Conservation (phyloP, 345 rosid species). For the Anastatica hierochuntica region DNA sequence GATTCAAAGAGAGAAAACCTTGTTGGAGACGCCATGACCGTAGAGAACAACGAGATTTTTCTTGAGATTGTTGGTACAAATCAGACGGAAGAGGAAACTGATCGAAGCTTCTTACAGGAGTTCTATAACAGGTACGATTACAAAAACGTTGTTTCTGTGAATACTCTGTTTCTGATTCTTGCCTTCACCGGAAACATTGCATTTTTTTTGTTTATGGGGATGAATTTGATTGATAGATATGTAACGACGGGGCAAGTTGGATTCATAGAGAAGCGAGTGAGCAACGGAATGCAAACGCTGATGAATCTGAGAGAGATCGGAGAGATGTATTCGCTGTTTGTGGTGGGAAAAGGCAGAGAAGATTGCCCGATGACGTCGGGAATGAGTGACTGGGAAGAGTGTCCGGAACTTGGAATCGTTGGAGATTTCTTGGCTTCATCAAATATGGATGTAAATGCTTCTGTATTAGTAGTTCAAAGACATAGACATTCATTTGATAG, state of each 20-base stretch:
- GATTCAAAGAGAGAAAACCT: slow-evolving; percentile 3
- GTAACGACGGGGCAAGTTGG: slow-evolving; percentile 49
- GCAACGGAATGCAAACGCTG: slow-evolving; percentile 35
- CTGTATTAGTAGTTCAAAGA: slow-evolving; percentile 66
- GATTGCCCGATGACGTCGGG: slow-evolving; percentile 40
- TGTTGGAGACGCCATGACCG: background rate
- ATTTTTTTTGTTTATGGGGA: no score
- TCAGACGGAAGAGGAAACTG: slow-evolving; percentile 36
- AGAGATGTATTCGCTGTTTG: slow-evolving; percentile 46
- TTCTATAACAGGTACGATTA: slow-evolving; percentile 62
- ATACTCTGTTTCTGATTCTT: background rate
- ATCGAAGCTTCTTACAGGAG: slow-evolving; percentile 48
- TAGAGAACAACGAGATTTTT: slow-evolving; percentile 29
- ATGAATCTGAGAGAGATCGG: slow-evolving; percentile 38
- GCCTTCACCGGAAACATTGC: no score
- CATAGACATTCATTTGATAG: slow-evolving; percentile 30
- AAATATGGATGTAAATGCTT: slow-evolving; percentile 40
- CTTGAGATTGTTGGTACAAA: slow-evolving; percentile 31
- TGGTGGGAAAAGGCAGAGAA: slow-evolving; percentile 59
- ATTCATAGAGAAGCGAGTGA: slow-evolving; percentile 42
- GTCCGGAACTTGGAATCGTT: slow-evolving; percentile 64
- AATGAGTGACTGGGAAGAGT: slow-evolving; percentile 89
- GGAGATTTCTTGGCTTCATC: slow-evolving; percentile 69
- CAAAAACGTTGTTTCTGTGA: no score
- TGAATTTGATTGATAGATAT: slow-evolving; percentile 28